These are phyloP conservation scores for Pestalotiopsis fici DNA, from an alignment of 2,329 filamentous ascomycete species.

Conservation along the genomic window DNA sequence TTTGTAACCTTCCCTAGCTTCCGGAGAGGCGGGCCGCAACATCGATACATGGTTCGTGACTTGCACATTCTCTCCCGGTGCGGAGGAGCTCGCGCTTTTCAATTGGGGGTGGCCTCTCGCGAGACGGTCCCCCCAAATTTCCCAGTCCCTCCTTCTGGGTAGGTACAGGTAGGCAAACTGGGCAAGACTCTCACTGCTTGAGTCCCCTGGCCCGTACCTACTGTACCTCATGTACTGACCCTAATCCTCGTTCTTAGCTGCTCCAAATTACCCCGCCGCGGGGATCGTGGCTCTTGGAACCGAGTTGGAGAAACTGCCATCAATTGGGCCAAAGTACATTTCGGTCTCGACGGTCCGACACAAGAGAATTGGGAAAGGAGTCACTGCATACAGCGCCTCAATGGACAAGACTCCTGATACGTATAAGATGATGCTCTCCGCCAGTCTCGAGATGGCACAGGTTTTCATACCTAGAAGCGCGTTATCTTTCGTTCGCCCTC, in stretches of 20 bases:
- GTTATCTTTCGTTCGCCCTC: constrained; percentile 12
- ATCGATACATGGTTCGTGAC: neutral
- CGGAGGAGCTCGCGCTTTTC: constrained; percentile 5
- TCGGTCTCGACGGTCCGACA: constrained; percentile 56
- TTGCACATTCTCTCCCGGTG: neutral
- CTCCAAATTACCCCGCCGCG: constrained; percentile 32
- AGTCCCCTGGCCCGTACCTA: constrained; percentile 5
- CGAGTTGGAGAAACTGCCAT: constrained; percentile 14
- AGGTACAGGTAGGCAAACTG: neutral
- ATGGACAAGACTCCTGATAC: constrained; percentile 8
- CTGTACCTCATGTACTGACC: constrained; percentile 13
- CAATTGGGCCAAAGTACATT: constrained; percentile 16
- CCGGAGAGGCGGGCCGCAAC: constrained; percentile 36
- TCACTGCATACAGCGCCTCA: constrained; percentile 10
- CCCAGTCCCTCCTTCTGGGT: neutral
- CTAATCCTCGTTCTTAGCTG: constrained; percentile 8
- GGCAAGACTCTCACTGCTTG: neutral
- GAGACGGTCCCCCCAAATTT: neutral
- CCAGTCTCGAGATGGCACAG: neutral
- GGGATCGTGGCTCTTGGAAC: constrained; percentile 16
- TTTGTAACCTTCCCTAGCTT: constrained; percentile 14
- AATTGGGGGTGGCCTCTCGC: neutral
- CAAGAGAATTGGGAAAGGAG: constrained; percentile 40
- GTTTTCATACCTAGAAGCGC: constrained; percentile 11
- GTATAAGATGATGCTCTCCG: constrained; percentile 22